phyloP scores from a whole-genome alignment of 2,329 filamentous ascomycete species.

The Zasmidium angulare region DNA sequence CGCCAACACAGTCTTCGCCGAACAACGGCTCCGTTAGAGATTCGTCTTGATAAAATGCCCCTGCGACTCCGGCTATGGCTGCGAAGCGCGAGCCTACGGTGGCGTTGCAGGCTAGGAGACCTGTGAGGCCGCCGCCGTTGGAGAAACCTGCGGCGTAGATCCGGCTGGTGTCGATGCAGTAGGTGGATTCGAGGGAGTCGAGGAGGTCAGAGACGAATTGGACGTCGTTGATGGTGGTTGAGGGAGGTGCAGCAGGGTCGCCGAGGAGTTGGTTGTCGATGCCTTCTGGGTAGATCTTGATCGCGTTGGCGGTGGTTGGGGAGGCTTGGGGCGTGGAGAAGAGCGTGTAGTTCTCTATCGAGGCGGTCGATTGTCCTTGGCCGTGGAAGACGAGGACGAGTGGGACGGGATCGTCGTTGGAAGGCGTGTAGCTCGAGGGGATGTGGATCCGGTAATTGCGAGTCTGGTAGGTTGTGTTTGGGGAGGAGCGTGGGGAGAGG shows the following conservation, averaged over 20 bases:
- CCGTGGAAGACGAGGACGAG: conserved; percentile 5
- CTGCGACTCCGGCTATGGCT: conserved; percentile 48
- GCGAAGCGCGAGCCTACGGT: conserved; percentile 41
- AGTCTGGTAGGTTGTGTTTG: conserved; percentile 1
- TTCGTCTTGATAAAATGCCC: conserved; percentile 39
- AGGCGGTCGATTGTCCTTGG: conserved; percentile 3
- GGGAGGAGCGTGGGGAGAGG: conserved; percentile 1
- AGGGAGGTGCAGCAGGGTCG: conserved; percentile 38
- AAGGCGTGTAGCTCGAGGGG: neutral
- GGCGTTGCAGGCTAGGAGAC: conserved; percentile 46
- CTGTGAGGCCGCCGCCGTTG: conserved; percentile 54
- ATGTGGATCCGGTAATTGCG: conserved; percentile 8
- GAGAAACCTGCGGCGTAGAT: conserved; percentile 52
- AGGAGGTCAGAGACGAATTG: conserved; percentile 45
- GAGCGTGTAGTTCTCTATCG: conserved; percentile 29
- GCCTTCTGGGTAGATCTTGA: conserved; percentile 48
- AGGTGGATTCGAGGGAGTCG: conserved; percentile 38
- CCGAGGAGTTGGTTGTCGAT: conserved; percentile 42
- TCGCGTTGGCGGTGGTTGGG: conserved; percentile 34
- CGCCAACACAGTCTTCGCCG: neutral
- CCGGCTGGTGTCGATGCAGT: conserved; percentile 45
- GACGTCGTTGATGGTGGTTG: conserved; percentile 41
- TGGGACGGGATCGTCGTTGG: neutral
- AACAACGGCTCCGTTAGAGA: conserved; percentile 14
- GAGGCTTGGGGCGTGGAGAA: conserved; percentile 47